These are phyloP conservation scores for Irpex lacteus DNA, from an alignment of 1,284 basidiomycete genomes.

Conservation along the genomic window DNA sequence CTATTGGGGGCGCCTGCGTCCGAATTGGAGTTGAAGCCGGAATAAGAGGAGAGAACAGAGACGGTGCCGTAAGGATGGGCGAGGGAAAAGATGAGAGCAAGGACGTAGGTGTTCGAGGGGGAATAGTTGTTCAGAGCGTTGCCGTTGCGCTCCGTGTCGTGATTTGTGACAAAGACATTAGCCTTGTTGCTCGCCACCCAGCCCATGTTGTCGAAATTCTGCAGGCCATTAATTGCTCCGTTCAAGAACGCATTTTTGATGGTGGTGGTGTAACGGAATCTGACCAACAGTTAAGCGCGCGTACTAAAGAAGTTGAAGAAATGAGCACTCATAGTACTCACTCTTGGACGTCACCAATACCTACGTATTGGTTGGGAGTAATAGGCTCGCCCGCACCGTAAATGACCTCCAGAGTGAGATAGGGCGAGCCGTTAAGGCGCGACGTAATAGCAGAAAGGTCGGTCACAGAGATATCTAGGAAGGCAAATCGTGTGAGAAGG, in stretches of 20 bases:
- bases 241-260: constrained; percentile 50
- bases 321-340: constrained; percentile 37
- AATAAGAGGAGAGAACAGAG: constrained; percentile 60
- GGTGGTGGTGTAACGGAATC: constrained; percentile 60
- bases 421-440: constrained; percentile 39
- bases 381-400: constrained; percentile 52
- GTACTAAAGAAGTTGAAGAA: too few species aligned
- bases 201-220: constrained; percentile 52
- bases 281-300: constrained; percentile 19
- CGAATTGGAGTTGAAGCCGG: constrained; percentile 37
- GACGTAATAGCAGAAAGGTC: constrained; percentile 55
- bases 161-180: constrained; percentile 68
- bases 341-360: constrained; percentile 68
- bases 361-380: constrained; percentile 51
- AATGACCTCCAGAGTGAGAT: constrained; percentile 61
- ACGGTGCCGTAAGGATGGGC: constrained; percentile 68
- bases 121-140: constrained; percentile 56
- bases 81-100: constrained; percentile 64
- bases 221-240: constrained; percentile 48
- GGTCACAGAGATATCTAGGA: constrained; percentile 46
- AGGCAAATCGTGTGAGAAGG: not conserved
- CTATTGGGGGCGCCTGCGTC: constrained; percentile 52
- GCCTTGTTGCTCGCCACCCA: constrained; percentile 55
- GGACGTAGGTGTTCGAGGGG: constrained; percentile 58
- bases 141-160: constrained; percentile 65